phyloP scores from a whole-genome alignment of 2,329 filamentous ascomycete species.

The Exophiala mesophila region DNA sequence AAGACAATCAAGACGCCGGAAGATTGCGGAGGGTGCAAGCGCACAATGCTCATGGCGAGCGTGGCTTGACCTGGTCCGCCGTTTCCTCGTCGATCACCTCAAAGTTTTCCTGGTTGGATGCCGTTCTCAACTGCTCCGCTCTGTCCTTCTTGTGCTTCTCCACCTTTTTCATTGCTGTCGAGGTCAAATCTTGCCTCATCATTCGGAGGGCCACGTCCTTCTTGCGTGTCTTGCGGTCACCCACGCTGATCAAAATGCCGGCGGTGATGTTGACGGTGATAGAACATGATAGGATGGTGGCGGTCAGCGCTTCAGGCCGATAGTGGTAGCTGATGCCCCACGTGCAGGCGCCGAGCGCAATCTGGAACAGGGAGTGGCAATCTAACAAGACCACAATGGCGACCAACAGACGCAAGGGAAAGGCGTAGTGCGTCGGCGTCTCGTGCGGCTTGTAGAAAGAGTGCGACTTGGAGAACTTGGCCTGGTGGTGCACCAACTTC shows the following conservation, averaged over 20 bases:
- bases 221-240: constrained; percentile 72
- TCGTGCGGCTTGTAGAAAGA: constrained; percentile 89
- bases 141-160: constrained; percentile 22
- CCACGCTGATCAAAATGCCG: constrained; percentile 69
- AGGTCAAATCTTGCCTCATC: constrained; percentile 69
- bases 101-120: constrained; percentile 10
- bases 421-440: constrained; percentile 74
- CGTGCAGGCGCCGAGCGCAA: constrained; percentile 70
- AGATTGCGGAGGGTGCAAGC: background rate
- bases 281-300: constrained; percentile 72
- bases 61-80: constrained; percentile 8
- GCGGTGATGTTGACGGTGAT: constrained; percentile 73
- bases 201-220: constrained; percentile 78
- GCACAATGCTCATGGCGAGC: background rate
- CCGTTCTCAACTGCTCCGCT: constrained; percentile 8
- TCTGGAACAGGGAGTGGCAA: constrained; percentile 73
- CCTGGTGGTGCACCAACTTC: constrained; percentile 69
- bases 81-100: constrained; percentile 23
- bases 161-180: constrained; percentile 54
- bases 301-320: constrained; percentile 68
- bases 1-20: no score
- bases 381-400: constrained; percentile 75
- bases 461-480: constrained; percentile 74
- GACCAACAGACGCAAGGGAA: constrained; percentile 68
- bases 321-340: constrained; percentile 70